Percentiles rank a stretch among this genome's conserved stretches.
Conservation (phyloP, 352 stramenopile genomes). For the Hyaloperonospora arabidopsidis region DNA sequence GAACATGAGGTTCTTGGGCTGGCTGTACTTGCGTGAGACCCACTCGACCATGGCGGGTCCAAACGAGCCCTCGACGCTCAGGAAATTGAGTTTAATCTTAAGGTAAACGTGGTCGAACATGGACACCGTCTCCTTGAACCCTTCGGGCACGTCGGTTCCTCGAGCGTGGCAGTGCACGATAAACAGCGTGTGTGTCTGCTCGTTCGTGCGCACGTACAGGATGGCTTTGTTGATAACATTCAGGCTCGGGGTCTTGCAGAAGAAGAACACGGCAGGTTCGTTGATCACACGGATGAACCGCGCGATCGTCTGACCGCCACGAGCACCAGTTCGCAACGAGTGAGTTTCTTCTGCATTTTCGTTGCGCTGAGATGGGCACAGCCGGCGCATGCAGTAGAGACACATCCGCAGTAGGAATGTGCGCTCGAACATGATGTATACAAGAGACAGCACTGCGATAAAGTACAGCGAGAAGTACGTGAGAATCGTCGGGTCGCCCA, state of each 20-base stretch:
- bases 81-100: slow-evolving; percentile 90
- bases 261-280: slow-evolving; percentile 90
- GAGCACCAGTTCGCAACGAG: slow-evolving; percentile 61
- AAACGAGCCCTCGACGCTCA: slow-evolving; percentile 82
- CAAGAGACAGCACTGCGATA: slow-evolving; percentile 64
- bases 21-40: slow-evolving; percentile 80
- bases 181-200: slow-evolving; percentile 87
- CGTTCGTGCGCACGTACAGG: slow-evolving; percentile 91
- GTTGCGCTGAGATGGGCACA: slow-evolving; percentile 61
- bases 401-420: slow-evolving; percentile 79
- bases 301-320: slow-evolving; percentile 79
- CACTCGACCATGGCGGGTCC: slow-evolving; percentile 89
- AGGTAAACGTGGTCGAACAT: slow-evolving; percentile 93
- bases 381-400: slow-evolving; percentile 66
- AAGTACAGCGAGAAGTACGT: slow-evolving; percentile 89
- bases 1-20: slow-evolving; percentile 94
- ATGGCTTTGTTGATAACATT: slow-evolving; percentile 94
- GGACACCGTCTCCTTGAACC: slow-evolving; percentile 81
- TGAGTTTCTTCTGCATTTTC: slow-evolving; percentile 37
- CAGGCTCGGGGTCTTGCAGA: slow-evolving; percentile 88
- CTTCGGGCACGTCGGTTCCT: slow-evolving; percentile 45
- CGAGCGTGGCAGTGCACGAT: slow-evolving; percentile 86
- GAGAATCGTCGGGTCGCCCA: slow-evolving; percentile 79
- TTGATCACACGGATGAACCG: slow-evolving; percentile 81
- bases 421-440: slow-evolving; percentile 86